A percentile compares a stretch with the other conserved stretches of the same genome.
Evolutionary conservation across 805 yeast species (phyloP).

Genomic region (Cyberlindnera sargentensis): DNA sequence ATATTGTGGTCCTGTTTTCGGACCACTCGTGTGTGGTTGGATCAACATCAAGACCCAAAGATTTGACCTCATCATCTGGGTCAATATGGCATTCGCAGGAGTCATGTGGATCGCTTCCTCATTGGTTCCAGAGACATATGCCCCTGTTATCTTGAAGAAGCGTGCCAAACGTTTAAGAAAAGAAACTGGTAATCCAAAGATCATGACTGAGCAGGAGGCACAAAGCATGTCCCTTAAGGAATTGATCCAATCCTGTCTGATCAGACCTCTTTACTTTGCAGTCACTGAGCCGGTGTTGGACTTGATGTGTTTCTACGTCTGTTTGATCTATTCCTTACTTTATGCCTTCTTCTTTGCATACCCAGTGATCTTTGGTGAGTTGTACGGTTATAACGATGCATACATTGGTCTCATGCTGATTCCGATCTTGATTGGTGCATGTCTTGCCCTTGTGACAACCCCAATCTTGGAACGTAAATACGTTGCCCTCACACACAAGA

Average conservation of each 20-base stretch:
- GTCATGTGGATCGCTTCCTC: constrained; percentile 63
- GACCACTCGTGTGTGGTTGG: constrained; percentile 85
- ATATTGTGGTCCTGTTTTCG: constrained; percentile 87
- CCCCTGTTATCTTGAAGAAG: constrained; percentile 67
- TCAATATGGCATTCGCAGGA: constrained; percentile 88
- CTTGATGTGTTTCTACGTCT: constrained; percentile 77
- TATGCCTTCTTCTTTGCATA: constrained; percentile 94
- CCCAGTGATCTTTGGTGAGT: constrained; percentile 77
- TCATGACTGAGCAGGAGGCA: constrained; percentile 92
- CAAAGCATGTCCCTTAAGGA: constrained; percentile 64
- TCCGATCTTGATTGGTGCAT: constrained; percentile 86
- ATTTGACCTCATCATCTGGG: constrained; percentile 76
- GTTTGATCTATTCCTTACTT: constrained; percentile 81
- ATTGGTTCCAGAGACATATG: constrained; percentile 82
- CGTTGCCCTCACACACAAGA: constrained; percentile 38
- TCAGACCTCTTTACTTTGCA: constrained; percentile 74
- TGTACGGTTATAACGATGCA: constrained; percentile 74
- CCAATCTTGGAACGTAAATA: constrained; percentile 65
- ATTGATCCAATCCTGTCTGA: constrained; percentile 61
- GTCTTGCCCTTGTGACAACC: constrained; percentile 65
- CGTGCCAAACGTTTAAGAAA: constrained; percentile 63
- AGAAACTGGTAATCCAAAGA: constrained; percentile 74
- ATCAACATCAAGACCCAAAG: constrained; percentile 64
- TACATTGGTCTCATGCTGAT: constrained; percentile 80
- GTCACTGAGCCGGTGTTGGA: constrained; percentile 81